Evolutionary conservation across 768 basidiomycete genomes (phyloP).

Genomic region (Dioszegia crocea): DNA sequence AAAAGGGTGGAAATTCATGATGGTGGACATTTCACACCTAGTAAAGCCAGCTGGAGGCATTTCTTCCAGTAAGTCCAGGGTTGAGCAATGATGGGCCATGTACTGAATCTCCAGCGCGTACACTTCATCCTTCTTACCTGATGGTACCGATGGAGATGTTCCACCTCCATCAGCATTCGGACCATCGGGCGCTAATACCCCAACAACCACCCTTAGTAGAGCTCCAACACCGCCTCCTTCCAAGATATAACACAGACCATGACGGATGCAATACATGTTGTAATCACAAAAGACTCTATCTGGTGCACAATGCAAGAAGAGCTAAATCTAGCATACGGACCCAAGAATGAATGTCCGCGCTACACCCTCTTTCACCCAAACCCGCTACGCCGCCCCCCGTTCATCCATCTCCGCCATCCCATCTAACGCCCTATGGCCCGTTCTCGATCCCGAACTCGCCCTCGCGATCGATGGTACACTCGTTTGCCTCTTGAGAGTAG

Average conservation of each 20-base stretch:
- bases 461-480: neutral
- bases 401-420: conserved; percentile 8
- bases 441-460: neutral
- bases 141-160: conserved; percentile 42
- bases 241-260: neutral
- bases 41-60: conserved; percentile 42
- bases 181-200: conserved; percentile 34
- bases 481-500: neutral
- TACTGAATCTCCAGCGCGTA: conserved; percentile 31
- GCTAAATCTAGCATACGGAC: too few species aligned
- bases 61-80: conserved; percentile 35
- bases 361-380: neutral
- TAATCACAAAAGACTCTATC: neutral
- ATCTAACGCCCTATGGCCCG: neutral
- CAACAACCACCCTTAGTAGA: conserved; percentile 8
- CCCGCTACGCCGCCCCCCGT: neutral
- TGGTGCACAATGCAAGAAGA: too few species aligned
- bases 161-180: conserved; percentile 33
- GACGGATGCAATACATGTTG: neutral
- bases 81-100: neutral
- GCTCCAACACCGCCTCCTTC: conserved; percentile 1
- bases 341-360: too few species aligned
- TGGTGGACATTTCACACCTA: conserved; percentile 45
- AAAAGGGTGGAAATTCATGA: conserved; percentile 43
- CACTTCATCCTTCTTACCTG: conserved; percentile 41